A percentile compares a stretch with the other conserved stretches of the same genome.
Conservation (phyloP, 2,329 filamentous ascomycete genomes). For the Knufia fluminis region DNA sequence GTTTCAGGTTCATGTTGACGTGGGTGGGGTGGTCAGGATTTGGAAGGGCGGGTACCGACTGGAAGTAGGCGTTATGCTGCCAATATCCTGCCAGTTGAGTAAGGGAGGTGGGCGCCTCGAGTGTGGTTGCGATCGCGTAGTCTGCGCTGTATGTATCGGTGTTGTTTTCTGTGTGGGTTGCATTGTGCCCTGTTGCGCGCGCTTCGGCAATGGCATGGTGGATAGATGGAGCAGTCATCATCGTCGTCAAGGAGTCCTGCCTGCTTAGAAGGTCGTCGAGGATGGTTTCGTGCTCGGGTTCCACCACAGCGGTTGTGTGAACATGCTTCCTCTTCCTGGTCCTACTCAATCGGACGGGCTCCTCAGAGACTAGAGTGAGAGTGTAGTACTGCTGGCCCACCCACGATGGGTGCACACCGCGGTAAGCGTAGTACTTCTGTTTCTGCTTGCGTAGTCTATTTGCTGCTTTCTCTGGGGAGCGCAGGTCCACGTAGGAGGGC, state of each 20-base stretch:
- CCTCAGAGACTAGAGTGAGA: neutral
- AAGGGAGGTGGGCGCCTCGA: neutral
- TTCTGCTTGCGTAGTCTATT: constrained; percentile 16
- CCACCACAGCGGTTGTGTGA: neutral
- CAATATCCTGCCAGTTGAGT: neutral
- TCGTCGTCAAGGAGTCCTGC: neutral
- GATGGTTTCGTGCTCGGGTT: neutral
- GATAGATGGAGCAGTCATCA: neutral
- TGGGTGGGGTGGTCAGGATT: too few relatives aligned
- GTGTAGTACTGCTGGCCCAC: constrained; percentile 13
- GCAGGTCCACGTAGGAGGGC: constrained; percentile 9
- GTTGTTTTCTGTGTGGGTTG: neutral
- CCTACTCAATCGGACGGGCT: neutral
- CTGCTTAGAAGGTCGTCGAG: neutral
- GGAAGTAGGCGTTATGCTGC: neutral
- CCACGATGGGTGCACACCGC: constrained; percentile 16
- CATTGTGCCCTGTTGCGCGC: neutral
- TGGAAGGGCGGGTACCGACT: neutral
- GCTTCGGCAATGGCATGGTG: neutral
- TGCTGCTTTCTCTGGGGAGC: constrained; percentile 8
- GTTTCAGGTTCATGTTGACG: neutral
- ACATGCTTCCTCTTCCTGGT: neutral
- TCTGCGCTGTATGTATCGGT: neutral
- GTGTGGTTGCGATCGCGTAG: neutral
- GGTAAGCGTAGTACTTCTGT: constrained; percentile 17